A percentile compares a stretch with the other conserved stretches of the same genome.
Evolutionary conservation across 2,329 filamentous ascomycete genomes (phyloP).

Genomic region (Penicillium corylophilum): DNA sequence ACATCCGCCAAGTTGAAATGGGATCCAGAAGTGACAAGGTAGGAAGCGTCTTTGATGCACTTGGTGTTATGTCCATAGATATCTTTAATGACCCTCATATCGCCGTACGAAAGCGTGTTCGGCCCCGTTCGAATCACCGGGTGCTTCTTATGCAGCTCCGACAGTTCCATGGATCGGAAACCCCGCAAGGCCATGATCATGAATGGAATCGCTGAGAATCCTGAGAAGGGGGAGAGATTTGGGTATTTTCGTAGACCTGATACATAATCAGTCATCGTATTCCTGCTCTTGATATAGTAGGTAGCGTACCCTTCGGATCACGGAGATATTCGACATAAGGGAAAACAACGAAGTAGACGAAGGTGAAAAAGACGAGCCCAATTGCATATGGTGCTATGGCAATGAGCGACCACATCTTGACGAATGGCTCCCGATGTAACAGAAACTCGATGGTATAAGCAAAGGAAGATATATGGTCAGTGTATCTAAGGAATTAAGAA

Average conservation of each 20-base stretch:
- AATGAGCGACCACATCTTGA: constrained; percentile 22
- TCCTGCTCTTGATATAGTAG: background rate
- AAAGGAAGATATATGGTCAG: background rate
- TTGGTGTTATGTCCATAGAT: constrained; percentile 54
- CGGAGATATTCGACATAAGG: constrained; percentile 29
- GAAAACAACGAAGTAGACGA: constrained; percentile 27
- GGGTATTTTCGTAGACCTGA: constrained; percentile 50
- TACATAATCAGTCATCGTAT: constrained; percentile 2
- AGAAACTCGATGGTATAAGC: background rate
- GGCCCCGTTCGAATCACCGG: constrained; percentile 50
- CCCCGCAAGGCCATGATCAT: constrained; percentile 47
- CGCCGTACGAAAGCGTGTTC: constrained; percentile 46
- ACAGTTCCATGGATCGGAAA: constrained; percentile 45
- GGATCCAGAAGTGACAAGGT: constrained; percentile 46
- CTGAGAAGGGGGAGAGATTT: constrained; percentile 45
- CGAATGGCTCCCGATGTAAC: background rate
- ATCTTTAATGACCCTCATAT: constrained; percentile 49
- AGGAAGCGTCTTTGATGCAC: constrained; percentile 53
- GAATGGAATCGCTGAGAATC: constrained; percentile 49
- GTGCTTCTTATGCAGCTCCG: constrained; percentile 48
- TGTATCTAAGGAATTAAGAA: background rate
- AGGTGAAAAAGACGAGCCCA: constrained; percentile 18
- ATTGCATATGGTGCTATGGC: constrained; percentile 25
- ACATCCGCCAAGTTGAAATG: constrained; percentile 56
- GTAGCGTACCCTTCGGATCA: constrained; percentile 27